Evolutionary conservation across 805 yeast genomes (phyloP).

Genomic region (Brettanomyces bruxellensis): DNA sequence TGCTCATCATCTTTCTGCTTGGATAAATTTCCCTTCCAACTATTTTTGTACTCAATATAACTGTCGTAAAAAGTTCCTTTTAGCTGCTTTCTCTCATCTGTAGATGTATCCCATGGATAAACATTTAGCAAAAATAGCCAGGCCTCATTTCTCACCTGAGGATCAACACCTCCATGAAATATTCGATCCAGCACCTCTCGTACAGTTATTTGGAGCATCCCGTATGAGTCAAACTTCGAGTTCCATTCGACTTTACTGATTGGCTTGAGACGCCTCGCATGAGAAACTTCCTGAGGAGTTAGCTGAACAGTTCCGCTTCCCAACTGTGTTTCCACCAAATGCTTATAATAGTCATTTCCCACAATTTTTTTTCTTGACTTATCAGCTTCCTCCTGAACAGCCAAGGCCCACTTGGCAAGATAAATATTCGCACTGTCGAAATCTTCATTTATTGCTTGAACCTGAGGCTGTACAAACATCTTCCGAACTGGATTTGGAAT

Average conservation of each 20-base stretch:
- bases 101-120: constrained; percentile 81
- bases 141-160: constrained; percentile 54
- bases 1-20: constrained; percentile 47
- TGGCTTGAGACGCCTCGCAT: constrained; percentile 57
- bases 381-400: constrained; percentile 86
- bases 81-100: constrained; percentile 55
- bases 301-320: constrained; percentile 42
- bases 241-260: constrained; percentile 74
- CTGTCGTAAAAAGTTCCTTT: constrained; percentile 44
- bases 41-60: constrained; percentile 44
- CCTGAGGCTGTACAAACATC: constrained; percentile 69
- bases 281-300: constrained; percentile 50
- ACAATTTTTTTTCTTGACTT: constrained; percentile 43
- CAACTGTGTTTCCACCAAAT: constrained; percentile 47
- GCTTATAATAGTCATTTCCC: constrained; percentile 50
- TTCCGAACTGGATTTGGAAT: constrained; percentile 51
- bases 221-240: constrained; percentile 70
- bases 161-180: constrained; percentile 81
- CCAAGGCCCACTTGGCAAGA: constrained; percentile 93
- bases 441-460: constrained; percentile 72
- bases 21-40: constrained; percentile 61
- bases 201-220: constrained; percentile 63
- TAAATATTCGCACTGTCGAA: constrained; percentile 89
- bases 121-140: constrained; percentile 84
- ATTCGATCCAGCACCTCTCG: constrained; percentile 73